phyloP scores from a whole-genome alignment of 2,329 filamentous ascomycete genomes.

The Huntiella savannae region DNA sequence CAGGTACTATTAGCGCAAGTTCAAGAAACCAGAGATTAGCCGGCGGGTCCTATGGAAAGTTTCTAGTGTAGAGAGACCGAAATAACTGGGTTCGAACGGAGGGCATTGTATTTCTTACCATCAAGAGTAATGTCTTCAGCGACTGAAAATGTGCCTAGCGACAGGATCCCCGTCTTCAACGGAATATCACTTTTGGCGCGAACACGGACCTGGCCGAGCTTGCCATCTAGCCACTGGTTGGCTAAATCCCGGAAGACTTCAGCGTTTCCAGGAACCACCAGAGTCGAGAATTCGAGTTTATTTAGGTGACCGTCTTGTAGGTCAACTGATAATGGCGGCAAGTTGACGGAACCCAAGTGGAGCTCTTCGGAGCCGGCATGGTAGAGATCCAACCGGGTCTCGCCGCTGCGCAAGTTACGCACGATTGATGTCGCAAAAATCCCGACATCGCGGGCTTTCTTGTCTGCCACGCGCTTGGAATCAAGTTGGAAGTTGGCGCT shows the following conservation, averaged over 20 bases:
- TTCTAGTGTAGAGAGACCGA: no score
- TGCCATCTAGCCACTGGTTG: conserved; percentile 74
- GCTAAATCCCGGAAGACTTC: conserved; percentile 62
- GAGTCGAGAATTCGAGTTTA: conserved; percentile 57
- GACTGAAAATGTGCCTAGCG: conserved; percentile 58
- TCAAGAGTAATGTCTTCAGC: conserved; percentile 60
- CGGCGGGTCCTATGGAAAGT: no score
- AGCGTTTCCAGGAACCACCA: conserved; percentile 56
- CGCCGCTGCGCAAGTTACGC: conserved; percentile 51
- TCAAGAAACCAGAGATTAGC: conserved; percentile 6
- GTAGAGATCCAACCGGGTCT: conserved; percentile 56
- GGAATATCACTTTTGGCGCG: conserved; percentile 54
- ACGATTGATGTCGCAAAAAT: conserved; percentile 65
- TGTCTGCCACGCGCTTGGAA: conserved; percentile 51
- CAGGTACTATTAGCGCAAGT: conserved; percentile 15
- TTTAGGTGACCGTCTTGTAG: conserved; percentile 64
- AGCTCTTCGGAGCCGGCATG: conserved; percentile 49
- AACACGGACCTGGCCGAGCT: conserved; percentile 50
- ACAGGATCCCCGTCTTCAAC: conserved; percentile 62
- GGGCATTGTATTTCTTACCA: conserved; percentile 31
- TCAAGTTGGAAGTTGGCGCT: conserved; percentile 71
- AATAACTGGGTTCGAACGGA: no score
- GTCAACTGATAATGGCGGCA: conserved; percentile 59
- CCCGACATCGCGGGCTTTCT: conserved; percentile 56
- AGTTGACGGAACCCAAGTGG: conserved; percentile 54